Percentiles rank a stretch among this genome's conserved stretches.
These are phyloP conservation scores for Neonectria sp. DNA, from an alignment of 2,329 filamentous ascomycete species.

Conservation along the genomic window DNA sequence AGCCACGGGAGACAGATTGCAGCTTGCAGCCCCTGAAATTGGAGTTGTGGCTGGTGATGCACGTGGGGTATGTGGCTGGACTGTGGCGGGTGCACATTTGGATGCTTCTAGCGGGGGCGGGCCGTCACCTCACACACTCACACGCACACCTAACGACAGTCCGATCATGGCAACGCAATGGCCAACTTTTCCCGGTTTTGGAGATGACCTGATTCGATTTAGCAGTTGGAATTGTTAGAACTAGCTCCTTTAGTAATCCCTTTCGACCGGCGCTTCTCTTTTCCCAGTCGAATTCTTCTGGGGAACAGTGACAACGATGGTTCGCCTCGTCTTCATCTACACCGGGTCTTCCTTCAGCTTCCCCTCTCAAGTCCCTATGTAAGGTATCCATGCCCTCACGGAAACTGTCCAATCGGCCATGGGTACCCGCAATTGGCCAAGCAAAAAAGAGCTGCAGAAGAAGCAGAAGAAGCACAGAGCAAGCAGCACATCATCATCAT, in stretches of 20 bases:
- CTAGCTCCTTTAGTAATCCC: neutral
- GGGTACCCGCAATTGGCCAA: slow-evolving; percentile 20
- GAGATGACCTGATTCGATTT: neutral
- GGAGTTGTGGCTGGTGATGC: slow-evolving; percentile 38
- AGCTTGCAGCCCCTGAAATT: slow-evolving; percentile 42
- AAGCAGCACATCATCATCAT: slow-evolving; percentile 34
- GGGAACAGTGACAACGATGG: neutral
- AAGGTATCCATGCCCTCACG: slow-evolving; percentile 1
- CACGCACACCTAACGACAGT: neutral
- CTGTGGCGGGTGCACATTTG: slow-evolving; percentile 6
- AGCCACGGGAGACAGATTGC: slow-evolving; percentile 47
- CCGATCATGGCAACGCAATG: slow-evolving; percentile 4
- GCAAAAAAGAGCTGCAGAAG: slow-evolving; percentile 8
- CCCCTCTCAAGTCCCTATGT: neutral
- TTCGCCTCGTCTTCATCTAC: neutral
- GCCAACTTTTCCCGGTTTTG: slow-evolving; percentile 16
- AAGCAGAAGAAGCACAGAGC: slow-evolving; percentile 18
- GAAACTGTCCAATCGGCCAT: slow-evolving; percentile 18
- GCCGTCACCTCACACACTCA: neutral
- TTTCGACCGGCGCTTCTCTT: neutral
- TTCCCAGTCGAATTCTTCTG: neutral
- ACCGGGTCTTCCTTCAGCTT: neutral
- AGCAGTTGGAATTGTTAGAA: neutral
- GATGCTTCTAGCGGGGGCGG: neutral
- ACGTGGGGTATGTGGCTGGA: slow-evolving; percentile 4